Evolutionary conservation across 2,329 filamentous ascomycete genomes (phyloP).

Genomic region (Paraconiothyrium brasiliense): DNA sequence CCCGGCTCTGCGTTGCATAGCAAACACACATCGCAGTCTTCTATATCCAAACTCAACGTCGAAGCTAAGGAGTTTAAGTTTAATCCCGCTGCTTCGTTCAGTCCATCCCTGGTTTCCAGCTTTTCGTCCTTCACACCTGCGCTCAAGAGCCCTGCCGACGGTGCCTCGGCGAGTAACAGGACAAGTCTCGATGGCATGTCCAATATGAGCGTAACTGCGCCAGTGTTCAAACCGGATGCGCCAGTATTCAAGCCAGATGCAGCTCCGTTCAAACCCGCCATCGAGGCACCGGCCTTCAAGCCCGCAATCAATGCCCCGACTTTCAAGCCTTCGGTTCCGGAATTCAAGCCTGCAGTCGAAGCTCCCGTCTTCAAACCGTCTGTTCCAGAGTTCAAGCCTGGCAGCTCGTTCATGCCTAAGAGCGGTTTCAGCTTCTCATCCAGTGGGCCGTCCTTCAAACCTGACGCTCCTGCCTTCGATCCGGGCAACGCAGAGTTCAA

Average conservation of each 20-base stretch:
- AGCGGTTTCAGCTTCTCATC: constrained; percentile 68
- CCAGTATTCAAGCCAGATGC: constrained; percentile 75
- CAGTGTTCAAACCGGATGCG: constrained; percentile 79
- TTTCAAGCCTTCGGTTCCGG: constrained; percentile 46
- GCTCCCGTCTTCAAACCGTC: constrained; percentile 49
- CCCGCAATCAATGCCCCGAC: constrained; percentile 37
- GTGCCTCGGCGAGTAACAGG: constrained; percentile 57
- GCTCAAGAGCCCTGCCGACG: constrained; percentile 56
- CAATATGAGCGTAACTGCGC: constrained; percentile 73
- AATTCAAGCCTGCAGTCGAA: constrained; percentile 44
- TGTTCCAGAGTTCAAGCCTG: constrained; percentile 47
- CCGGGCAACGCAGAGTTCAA: constrained; percentile 33
- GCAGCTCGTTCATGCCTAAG: constrained; percentile 27
- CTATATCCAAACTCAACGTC: constrained; percentile 83
- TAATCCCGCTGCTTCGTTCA: constrained; percentile 64
- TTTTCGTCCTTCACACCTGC: constrained; percentile 53
- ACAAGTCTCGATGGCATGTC: constrained; percentile 41
- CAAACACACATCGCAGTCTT: constrained; percentile 75
- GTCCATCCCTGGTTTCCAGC: constrained; percentile 54
- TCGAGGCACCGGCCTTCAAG: constrained; percentile 32
- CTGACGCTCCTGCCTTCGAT: constrained; percentile 79
- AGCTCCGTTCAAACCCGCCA: constrained; percentile 75
- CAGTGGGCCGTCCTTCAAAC: constrained; percentile 74
- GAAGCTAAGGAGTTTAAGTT: constrained; percentile 89
- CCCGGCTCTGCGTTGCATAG: constrained; percentile 45